phyloP scores from a whole-genome alignment of 2,329 filamentous ascomycete genomes.

The Seiridium cupressi region DNA sequence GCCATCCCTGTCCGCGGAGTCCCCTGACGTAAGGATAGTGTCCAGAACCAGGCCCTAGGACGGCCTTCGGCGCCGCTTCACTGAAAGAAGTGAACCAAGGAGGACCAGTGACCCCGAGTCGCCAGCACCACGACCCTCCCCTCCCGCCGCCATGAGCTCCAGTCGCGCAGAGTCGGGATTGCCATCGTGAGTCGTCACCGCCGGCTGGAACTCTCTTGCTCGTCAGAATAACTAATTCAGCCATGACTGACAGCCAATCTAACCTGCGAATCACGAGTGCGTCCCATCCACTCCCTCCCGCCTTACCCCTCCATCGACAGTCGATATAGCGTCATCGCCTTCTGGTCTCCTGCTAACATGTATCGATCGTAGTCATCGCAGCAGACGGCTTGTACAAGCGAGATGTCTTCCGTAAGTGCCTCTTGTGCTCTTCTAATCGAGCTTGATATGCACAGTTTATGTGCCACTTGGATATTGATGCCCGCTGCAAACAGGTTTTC shows the following conservation, averaged over 20 bases:
- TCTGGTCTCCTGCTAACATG: slow-evolving; percentile 32
- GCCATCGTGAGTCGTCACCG: slow-evolving; percentile 53
- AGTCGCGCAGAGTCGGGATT: slow-evolving; percentile 59
- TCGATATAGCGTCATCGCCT: background rate
- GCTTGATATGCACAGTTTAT: background rate
- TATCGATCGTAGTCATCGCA: slow-evolving; percentile 74
- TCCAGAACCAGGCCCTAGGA: slow-evolving; percentile 2
- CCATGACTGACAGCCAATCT: slow-evolving; percentile 56
- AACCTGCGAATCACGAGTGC: slow-evolving; percentile 94
- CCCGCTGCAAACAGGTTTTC: slow-evolving; percentile 66
- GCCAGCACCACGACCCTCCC: background rate
- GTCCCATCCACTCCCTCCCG: slow-evolving; percentile 21
- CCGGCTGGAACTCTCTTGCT: slow-evolving; percentile 4
- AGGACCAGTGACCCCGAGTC: background rate
- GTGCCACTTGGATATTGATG: background rate
- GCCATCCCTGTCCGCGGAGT: background rate
- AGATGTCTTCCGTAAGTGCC: slow-evolving; percentile 93
- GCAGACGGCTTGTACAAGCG: slow-evolving; percentile 98
- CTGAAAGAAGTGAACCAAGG: background rate
- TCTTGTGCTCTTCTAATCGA: background rate
- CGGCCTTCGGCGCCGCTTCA: slow-evolving; percentile 6
- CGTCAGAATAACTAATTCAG: slow-evolving; percentile 1
- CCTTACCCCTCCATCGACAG: slow-evolving; percentile 14
- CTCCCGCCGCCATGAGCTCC: slow-evolving; percentile 36
- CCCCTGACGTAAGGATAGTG: slow-evolving; percentile 3